Evolutionary conservation across 208 protist species (phyloP), one percentile per base, ranked within the genome.

Genomic region (Acanthamoeba royreba): DNA sequence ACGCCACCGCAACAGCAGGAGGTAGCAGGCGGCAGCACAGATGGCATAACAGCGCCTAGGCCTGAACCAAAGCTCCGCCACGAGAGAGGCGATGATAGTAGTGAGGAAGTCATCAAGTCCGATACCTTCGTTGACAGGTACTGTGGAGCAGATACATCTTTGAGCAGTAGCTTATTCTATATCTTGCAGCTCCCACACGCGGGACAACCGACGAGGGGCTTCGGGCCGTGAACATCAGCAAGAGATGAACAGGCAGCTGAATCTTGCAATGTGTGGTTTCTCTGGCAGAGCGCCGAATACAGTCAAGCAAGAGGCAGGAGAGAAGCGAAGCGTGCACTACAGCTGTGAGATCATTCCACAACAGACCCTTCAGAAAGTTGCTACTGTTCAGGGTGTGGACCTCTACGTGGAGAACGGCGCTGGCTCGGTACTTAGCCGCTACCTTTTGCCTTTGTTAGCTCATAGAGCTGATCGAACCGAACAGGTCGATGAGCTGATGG

Each of bases 291-390:
- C 31, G 28, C 66, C 66, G 28, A 13, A 31, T 5, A 5, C 13
- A 19, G 38, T 77, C 28, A 7, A 25, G 66, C 66, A 77, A 25
- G 66, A 77, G 66, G 66, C 66, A 7, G 66, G 66, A 31, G 66
- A 77, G 66, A 77, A 77, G 66, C 66, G 66, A 19, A 77, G 66
- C 66, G 66, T 77, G 15, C 66, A 77, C 66, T 77, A 77, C 66
- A 77, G 66, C 66, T 77, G 66, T 38, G 66, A 77, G 66, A 25
- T 77, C 38, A 77, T 77, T 25, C 66, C 66, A 0, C 33, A 77
- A 38, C 66, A 77, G 66, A 77, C 66, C 66, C 66, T 77, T 38
- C 5, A 4, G 35, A 77, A 77, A 38, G 28, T 77, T 38, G 4
- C 66, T 38, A 45, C 66, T 19, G 66, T 77, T 19, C 66, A 43